Evolutionary conservation across 192 early-diverging fungal genomes (phyloP), one percentile per base, ranked within the genome.

Genomic region (Polychytrium aggregatum): DNA sequence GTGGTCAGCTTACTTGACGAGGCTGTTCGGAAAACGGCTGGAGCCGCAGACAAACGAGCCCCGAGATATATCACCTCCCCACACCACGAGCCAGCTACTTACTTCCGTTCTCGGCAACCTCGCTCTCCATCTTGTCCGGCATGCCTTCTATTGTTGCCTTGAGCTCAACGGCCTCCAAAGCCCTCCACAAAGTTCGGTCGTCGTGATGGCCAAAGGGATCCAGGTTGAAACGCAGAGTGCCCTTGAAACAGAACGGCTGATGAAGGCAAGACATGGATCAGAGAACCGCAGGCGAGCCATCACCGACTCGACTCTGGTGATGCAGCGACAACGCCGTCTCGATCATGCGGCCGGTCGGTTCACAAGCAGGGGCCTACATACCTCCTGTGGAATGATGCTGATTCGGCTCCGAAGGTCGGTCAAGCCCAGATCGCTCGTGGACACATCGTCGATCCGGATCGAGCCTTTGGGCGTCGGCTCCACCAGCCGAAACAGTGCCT

Each of bases 21-120:
- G n/a, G n/a, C n/a, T n/a, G n/a, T n/a, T n/a, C n/a, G n/a, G n/a
- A n/a, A n/a, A n/a, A n/a, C n/a, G n/a, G n/a, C n/a, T n/a, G n/a
- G n/a, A n/a, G n/a, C n/a, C n/a, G n/a, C n/a, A n/a, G n/a, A n/a
- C n/a, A n/a, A n/a, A n/a, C n/a, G n/a, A n/a, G n/a, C n/a, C n/a
- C n/a, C n/a, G n/a, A n/a, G n/a, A n/a, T n/a, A n/a, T n/a, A n/a
- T n/a, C n/a, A n/a, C n/a, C n/a, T n/a, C n/a, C n/a, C n/a, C n/a
- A n/a, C n/a, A n/a, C n/a, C n/a, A n/a, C 91, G 89, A 40, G 84
- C 73, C 18, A 70, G 77, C 50, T 74, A 82, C 59, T 90, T 92
- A 35, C 50, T 46, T 17, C 69, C 69, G 48, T 87, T 85, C 66
- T 96, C 91, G 40, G 64, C 76, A 18, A 99, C 85, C 44, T 70